A percentile compares a stretch with the other conserved stretches of the same genome.
These are phyloP conservation scores for Mycena rebaudengoi DNA, from an alignment of 768 basidiomycete genomes.

Conservation along the genomic window DNA sequence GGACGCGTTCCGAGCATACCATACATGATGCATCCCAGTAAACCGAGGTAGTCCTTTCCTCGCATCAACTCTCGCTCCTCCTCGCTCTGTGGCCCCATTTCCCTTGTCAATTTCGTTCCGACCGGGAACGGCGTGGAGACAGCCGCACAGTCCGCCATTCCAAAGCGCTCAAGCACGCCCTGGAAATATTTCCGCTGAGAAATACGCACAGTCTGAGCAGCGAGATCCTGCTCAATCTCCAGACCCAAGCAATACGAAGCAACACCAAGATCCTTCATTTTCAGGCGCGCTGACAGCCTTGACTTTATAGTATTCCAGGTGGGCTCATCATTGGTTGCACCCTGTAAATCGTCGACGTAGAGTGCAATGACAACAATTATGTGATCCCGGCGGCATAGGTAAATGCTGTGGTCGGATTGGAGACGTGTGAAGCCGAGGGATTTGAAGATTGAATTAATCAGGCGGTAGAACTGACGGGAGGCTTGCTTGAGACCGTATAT, in stretches of 20 bases:
- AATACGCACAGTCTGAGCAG: not conserved
- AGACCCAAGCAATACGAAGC: not conserved
- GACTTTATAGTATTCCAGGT: not conserved
- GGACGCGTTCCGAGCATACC: not conserved
- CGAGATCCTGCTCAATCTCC: not conserved
- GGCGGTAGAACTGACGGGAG: not conserved
- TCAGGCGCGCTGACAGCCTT: not conserved
- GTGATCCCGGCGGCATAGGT: not conserved
- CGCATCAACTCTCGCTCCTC: not conserved
- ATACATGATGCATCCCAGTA: not conserved
- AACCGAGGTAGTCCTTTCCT: not conserved
- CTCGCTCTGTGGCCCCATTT: not conserved
- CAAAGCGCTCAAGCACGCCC: not conserved
- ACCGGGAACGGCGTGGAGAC: not conserved
- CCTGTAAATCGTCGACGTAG: not conserved
- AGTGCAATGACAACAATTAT: not conserved
- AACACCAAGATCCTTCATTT: slow-evolving; percentile 5
- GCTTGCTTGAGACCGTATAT: slow-evolving; percentile 10
- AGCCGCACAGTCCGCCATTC: not conserved
- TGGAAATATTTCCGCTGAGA: not conserved
- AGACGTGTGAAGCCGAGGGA: not conserved
- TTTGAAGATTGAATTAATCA: not conserved
- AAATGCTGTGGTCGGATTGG: slow-evolving; percentile 4
- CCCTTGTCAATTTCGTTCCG: not conserved
- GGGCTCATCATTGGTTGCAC: not conserved